Percentiles rank a stretch among this genome's conserved stretches.
phyloP scores from a whole-genome alignment of 129 eudicot species.

The Escallonia herrerae region DNA sequence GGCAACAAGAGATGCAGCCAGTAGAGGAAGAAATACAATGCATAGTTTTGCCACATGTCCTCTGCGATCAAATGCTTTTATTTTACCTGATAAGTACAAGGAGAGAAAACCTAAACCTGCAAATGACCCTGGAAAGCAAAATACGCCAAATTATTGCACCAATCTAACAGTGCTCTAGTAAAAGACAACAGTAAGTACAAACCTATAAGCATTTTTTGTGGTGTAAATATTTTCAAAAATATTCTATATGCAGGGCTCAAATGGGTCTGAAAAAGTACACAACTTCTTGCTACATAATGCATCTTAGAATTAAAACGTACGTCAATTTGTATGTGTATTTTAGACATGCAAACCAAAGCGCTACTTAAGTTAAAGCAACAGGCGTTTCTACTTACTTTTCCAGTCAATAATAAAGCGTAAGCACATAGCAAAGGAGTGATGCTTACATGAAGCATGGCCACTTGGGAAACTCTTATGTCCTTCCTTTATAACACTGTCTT shows the following conservation, averaged over 20 bases:
- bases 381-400: background rate
- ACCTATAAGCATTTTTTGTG: too few species aligned
- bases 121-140: conserved; percentile 57
- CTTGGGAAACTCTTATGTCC: conserved; percentile 98
- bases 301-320: background rate
- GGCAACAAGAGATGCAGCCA: conserved; percentile 74
- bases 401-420: background rate
- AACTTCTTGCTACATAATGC: background rate
- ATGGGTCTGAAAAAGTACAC: background rate
- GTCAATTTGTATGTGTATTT: too few species aligned
- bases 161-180: too few species aligned
- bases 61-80: conserved; percentile 52
- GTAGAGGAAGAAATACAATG: conserved; percentile 62
- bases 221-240: too few species aligned
- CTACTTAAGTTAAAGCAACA: too few species aligned
- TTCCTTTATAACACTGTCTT: conserved; percentile 54
- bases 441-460: conserved; percentile 87
- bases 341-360: background rate
- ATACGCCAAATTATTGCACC: too few species aligned
- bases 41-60: conserved; percentile 84
- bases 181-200: too few species aligned
- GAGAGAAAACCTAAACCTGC: conserved; percentile 82
- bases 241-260: too few species aligned
- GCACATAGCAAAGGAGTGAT: background rate
- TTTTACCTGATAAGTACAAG: conserved; percentile 62